Base-by-base conservation (phyloP, 805 yeast species). In the Komagataella ulmi region DNA sequence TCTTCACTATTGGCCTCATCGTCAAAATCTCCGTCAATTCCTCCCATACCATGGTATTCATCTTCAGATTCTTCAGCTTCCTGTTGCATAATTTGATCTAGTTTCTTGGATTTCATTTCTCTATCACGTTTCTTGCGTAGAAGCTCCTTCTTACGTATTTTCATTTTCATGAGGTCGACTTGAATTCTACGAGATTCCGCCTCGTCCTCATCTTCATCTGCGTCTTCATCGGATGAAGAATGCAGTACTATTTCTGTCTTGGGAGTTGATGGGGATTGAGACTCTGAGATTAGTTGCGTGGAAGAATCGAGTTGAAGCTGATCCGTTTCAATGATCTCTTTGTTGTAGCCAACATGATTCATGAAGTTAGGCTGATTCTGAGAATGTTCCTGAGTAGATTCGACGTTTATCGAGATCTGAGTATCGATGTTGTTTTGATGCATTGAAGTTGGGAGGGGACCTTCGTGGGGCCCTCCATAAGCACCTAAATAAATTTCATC, bases 41-140 rank as follows among this genome's bases (percentile, higher is more conserved):
- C 95, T 56, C 91, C 93, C 49, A 84, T 59, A 3, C 93, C 95
- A 49, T 76, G 76, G 86, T 88, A 87, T 68, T 87, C 95, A 70
- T 87, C 95, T 54, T 87, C 95, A 44, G 93, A 85, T 68, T 87
- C 95, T 57, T 79, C 89, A 47, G 95, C 95, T 69, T 86, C 93
- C 49, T 84, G 82, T 59, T 87, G 91, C 62, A 86, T 71, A 51
- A 87, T 74, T 23, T 76, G 71, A 51, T 73, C 73, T 17, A 81
- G 57, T 2, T 90, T 90, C 53, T 67, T 72, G 24, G 75, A 68
- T 55, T 76, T 84, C 70, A 83, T 65, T 54, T 80, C 85, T 55
- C 68, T 58, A 52, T 67, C 75, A 50, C 76, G 65, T 49, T 61
- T 58, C 47, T 56, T 55, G 43, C 63, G 56, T 17, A 57, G 54